Evolutionary conservation across 108 stramenopile genomes (phyloP), one percentile per base, ranked within the genome.

Genomic region (Nitzschia sp.): DNA sequence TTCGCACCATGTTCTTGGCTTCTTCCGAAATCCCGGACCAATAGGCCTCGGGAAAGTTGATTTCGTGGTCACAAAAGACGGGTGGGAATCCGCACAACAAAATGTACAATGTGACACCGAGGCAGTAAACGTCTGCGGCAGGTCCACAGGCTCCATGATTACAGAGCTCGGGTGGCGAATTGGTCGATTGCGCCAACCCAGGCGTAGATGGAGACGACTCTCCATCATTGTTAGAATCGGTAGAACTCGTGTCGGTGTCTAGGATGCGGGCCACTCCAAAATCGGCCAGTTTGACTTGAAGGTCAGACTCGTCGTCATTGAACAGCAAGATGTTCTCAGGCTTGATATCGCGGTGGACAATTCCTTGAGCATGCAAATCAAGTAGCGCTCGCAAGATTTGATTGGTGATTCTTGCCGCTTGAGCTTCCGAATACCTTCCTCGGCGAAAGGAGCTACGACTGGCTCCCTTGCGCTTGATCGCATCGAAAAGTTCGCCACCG

Each of bases 101-200:
- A 59, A 98, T 97, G 81, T 97, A 99, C 41, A 89, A 57, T 6
- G 97, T 97, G 42, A 99, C 92, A 21, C 99, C 99, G 20, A 99
- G 70, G 40, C 84, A 86, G 83, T 92, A 99, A 26, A 99, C 82
- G 73, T 99, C 99, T n/a, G 87, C 73, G 1, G 87, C 83, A 1
- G 94, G 84, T 52, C 84, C 91, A 66, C 87, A 88, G 12, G 80
- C 82, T 24, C 78, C 65, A 15, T 85, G 84, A 48, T 71, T 65
- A 53, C 76, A 56, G 0, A 90, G 79, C 73, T 94, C 93, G 0
- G 93, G 93, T 42, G 93, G 90, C 40, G 88, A 54, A 63, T 95
- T 90, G 51, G 79, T 82, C 39, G 85, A 77, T 7, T 80, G 79
- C 46, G 83, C 88, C 48, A 78, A 55, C 14, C 50, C 77, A 6